Percentiles rank a stretch among this genome's conserved stretches.
These are phyloP conservation scores for Talaromyces borbonicus DNA, from an alignment of 495 filamentous ascomycete species.

Conservation along the genomic window DNA sequence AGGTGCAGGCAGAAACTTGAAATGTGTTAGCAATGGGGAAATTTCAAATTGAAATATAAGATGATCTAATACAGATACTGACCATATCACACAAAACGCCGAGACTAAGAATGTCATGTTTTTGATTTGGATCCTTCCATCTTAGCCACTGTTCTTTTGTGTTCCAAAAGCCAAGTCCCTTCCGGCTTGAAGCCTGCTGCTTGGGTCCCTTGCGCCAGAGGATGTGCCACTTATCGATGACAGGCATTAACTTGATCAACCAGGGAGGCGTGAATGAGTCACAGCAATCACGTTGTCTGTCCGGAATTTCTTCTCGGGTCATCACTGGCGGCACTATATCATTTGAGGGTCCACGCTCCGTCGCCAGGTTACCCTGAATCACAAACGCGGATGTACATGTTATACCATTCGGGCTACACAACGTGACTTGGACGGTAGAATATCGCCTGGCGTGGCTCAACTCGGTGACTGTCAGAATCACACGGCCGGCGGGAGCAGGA, in stretches of 20 bases:
- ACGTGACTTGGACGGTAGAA: constrained; percentile 3
- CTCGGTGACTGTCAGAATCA: constrained; percentile 1
- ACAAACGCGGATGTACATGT: constrained; percentile 1
- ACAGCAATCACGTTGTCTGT: not conserved
- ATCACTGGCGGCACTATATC: not conserved
- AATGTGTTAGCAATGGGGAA: not conserved
- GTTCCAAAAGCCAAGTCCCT: not conserved
- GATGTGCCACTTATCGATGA: not conserved
- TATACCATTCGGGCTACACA: not conserved
- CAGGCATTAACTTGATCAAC: constrained; percentile 5
- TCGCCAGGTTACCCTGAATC: constrained; percentile 4
- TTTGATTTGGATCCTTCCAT: constrained; percentile 1
- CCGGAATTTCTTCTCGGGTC: constrained; percentile 1
- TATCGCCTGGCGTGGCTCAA: constrained; percentile 3
- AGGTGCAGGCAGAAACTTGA: constrained; percentile 3
- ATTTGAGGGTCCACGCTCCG: not conserved
- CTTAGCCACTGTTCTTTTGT: constrained; percentile 1
- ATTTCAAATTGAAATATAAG: no score
- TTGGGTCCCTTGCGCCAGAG: not conserved
- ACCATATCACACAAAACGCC: constrained; percentile 2
- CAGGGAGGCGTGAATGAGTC: not conserved
- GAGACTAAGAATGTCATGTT: constrained; percentile 1
- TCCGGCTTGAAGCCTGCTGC: not conserved
- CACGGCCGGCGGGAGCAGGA: not conserved
- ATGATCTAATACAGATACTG: not conserved